Base-by-base conservation (phyloP, 2,329 filamentous ascomycete genomes). In the Pseudomassariella vexata region DNA sequence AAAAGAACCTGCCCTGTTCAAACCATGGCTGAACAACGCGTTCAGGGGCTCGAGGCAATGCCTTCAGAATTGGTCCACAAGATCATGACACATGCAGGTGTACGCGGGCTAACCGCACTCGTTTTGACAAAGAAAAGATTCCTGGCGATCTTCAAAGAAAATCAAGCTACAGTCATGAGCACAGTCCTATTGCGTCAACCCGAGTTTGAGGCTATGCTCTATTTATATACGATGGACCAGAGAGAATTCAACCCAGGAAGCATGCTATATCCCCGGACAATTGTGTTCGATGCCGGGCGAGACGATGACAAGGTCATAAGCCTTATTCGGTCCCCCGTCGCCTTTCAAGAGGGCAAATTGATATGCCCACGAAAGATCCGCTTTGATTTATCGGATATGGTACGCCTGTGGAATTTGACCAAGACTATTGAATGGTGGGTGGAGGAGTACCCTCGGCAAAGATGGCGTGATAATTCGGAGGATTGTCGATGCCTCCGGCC, bases 61-160 rank as follows among this genome's bases (percentile, higher is more conserved):
- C 68, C 70, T 0, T 51, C 60, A 3, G 71, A 76, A 43, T 58
- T 70, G 12, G 45, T 70, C 3, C 48, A 73, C 9, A 62, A 68
- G 14, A 63, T 73, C 16, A 68, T 68, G 42, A 59, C 62, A 19
- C 41, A 62, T 12, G 51, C 73, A 30, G 59, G 67, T 34, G 37
- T 70, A 2, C 42, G 50, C 3, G 61, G 60, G 16, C 54, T 66
- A 21, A 60, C 57, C 31, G 53, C 53, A 19, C 52, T 67, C 19
- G 61, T 52, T n/a, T 42, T 49, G 10, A 45, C 52, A 3, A 65
- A 57, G 40, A 57, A 52, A 18, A 49, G 49, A 2, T 55, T 71
- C 11, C 49, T 56, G 11, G 39, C 49, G 3, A 55, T 73, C n/a
- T 65, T 69, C 31, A 45, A 49, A 7, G 46, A 47, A 4, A 56